phyloP scores from a whole-genome alignment of 2,329 filamentous ascomycete genomes.

The Teratosphaeria viscida region DNA sequence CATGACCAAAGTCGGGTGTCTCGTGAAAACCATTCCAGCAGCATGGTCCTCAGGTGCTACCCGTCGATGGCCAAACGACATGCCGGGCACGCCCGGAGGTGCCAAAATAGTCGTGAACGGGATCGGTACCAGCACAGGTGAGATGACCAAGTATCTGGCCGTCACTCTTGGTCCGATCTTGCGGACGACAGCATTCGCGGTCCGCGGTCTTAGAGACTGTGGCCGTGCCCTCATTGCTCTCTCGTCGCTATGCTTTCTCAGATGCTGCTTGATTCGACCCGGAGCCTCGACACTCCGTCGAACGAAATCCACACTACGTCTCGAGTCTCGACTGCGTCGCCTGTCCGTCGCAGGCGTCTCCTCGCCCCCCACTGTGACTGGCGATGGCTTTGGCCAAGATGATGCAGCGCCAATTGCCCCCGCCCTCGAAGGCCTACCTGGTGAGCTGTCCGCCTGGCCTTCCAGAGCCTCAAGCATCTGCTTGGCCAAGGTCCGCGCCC shows the following conservation, averaged over 20 bases:
- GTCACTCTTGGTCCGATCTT: conserved; percentile 7
- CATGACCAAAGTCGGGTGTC: conserved; percentile 54
- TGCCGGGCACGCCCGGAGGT: conserved; percentile 19
- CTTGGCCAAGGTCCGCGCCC: conserved; percentile 57
- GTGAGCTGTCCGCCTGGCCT: conserved; percentile 22
- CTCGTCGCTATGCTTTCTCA: conserved; percentile 11
- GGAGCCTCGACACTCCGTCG: conserved; percentile 33
- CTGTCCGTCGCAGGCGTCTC: conserved; percentile 33
- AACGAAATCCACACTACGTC: conserved; percentile 26
- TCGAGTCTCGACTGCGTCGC: conserved; percentile 31
- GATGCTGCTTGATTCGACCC: conserved; percentile 20
- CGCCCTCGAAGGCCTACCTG: conserved; percentile 19
- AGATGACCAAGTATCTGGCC: conserved; percentile 36
- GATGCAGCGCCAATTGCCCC: conserved; percentile 7
- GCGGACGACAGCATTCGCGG: neutral
- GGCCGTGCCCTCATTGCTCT: neutral
- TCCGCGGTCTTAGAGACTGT: neutral
- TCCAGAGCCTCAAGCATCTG: conserved; percentile 45
- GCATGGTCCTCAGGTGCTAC: conserved; percentile 1
- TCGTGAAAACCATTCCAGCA: conserved; percentile 22
- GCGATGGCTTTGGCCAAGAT: conserved; percentile 5
- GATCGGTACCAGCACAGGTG: conserved; percentile 35
- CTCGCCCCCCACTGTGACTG: conserved; percentile 34
- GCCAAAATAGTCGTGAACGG: conserved; percentile 25
- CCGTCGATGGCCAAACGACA: conserved; percentile 11